A percentile compares a stretch with the other conserved stretches of the same genome.
phyloP scores from a whole-genome alignment of 2,329 filamentous ascomycete species.

The Botryotinia globosa region DNA sequence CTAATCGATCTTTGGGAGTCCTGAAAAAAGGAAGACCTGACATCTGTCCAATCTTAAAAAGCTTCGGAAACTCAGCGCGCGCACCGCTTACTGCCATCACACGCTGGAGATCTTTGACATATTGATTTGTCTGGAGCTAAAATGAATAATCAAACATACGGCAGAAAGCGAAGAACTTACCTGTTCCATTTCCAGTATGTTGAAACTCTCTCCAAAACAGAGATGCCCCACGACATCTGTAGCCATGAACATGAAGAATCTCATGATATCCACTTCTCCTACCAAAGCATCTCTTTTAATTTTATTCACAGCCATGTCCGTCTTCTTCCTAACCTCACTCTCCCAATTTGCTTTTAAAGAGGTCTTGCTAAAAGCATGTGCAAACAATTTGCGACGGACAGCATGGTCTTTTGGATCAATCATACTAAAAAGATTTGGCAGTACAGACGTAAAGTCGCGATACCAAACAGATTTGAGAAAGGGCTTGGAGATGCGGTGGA shows the following conservation, averaged over 20 bases:
- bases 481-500: neutral
- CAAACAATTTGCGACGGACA: neutral
- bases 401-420: neutral
- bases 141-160: neutral
- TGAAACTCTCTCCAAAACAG: slow-evolving; percentile 55
- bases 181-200: slow-evolving; percentile 49
- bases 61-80: neutral
- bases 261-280: slow-evolving; percentile 47
- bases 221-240: slow-evolving; percentile 55
- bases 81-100: too few relatives aligned
- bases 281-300: slow-evolving; percentile 45
- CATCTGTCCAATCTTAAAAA: neutral
- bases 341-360: slow-evolving; percentile 1
- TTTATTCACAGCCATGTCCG: slow-evolving; percentile 42
- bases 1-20: rapidly evolving
- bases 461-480: slow-evolving; percentile 4
- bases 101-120: neutral
- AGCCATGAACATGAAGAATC: slow-evolving; percentile 54
- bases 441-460: too few relatives aligned
- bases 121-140: neutral
- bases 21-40: neutral
- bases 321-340: slow-evolving; percentile 28
- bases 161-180: slow-evolving; percentile 35
- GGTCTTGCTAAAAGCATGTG: slow-evolving; percentile 1
- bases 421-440: neutral